These are phyloP conservation scores for Umbilicus rupestris DNA, from an alignment of 164 flowering plant species.

Conservation along the genomic window DNA sequence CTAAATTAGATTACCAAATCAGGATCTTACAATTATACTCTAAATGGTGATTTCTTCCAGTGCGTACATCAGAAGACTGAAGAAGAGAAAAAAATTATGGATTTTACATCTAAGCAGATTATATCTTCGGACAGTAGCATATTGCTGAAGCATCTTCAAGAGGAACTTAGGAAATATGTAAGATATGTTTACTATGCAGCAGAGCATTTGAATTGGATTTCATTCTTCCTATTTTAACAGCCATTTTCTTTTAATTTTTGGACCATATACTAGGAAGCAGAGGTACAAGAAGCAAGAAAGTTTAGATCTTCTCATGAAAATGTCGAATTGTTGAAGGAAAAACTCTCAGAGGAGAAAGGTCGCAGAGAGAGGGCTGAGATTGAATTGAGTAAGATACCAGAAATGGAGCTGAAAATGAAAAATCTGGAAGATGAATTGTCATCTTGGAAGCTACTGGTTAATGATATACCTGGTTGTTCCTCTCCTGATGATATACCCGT, in stretches of 20 bases:
- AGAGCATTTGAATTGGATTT: neutral
- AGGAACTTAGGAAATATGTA: constrained; percentile 76
- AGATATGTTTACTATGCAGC: constrained; percentile 18
- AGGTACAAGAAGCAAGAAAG: constrained; percentile 85
- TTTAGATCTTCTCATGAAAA: constrained; percentile 56
- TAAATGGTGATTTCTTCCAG: constrained; percentile 25
- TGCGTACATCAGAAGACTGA: constrained; percentile 60
- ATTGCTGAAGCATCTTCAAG: constrained; percentile 78
- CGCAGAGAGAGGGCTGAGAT: constrained; percentile 73
- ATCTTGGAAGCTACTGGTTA: constrained; percentile 51
- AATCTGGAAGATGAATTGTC: constrained; percentile 73
- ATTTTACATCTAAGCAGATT: constrained; percentile 30
- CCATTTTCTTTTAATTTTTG: neutral
- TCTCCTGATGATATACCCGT: constrained; percentile 52
- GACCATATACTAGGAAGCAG: constrained; percentile 49
- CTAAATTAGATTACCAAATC: too few species aligned
- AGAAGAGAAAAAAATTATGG: constrained; percentile 38
- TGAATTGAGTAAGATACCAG: constrained; percentile 53
- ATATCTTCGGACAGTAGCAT: constrained; percentile 30
- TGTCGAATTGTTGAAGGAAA: constrained; percentile 64
- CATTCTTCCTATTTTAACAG: neutral
- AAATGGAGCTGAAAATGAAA: constrained; percentile 33
- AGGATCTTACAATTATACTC: too few species aligned
- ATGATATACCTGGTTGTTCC: constrained; percentile 67
- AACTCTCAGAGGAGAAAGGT: constrained; percentile 59